Evolutionary conservation across 1,139 yeast species (phyloP), one percentile per base, ranked within the genome.

Genomic region (Debaryomyces nepalensis): DNA sequence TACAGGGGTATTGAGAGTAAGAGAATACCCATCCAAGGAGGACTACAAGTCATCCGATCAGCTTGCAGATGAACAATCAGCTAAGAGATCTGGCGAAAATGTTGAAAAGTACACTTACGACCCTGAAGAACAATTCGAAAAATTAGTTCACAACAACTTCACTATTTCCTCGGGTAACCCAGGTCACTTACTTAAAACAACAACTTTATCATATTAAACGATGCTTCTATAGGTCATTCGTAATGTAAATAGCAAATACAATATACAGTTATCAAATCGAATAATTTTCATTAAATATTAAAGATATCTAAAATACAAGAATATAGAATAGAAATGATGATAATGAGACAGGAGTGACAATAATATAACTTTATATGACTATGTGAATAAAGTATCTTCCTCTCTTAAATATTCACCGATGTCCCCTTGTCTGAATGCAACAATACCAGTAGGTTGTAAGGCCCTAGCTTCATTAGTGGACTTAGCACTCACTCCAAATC

Each of bases 371-470:
- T 23, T 23, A n/a, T 32, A 29, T n/a, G 24, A 23, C 34, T 70
- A 90, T 24, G 97, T 87, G 64, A 93, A 93, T 56, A 93, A 73
- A 27, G 97, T 87, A 64, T 93, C 99, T 73, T 93, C 99, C 58
- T 95, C 99, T 77, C 99, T 89, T 61, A 93, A 77, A 61, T 90
- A 93, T 68, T 93, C 99, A 52, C 99, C 99, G 55, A 93, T 90
- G 73, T 93, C 99, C 53, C 96, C 87, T 65, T 93, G 99, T 77
- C 99, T 84, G 65, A 88, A 93, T 8, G 96, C 96, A 11, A 91
- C 96, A 39, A 93, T 91, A 30, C 85, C 95, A 19, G 95, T 93
- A 39, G 99, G 99, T 61, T 87, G 96, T 53, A 90, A 72, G 59
- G 82, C 81, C 64, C 95, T 81, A 16, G 95, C 83, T 61, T 91